Evolutionary conservation across 768 basidiomycete species (phyloP).

Genomic region (Candolleomyces efflorescens): DNA sequence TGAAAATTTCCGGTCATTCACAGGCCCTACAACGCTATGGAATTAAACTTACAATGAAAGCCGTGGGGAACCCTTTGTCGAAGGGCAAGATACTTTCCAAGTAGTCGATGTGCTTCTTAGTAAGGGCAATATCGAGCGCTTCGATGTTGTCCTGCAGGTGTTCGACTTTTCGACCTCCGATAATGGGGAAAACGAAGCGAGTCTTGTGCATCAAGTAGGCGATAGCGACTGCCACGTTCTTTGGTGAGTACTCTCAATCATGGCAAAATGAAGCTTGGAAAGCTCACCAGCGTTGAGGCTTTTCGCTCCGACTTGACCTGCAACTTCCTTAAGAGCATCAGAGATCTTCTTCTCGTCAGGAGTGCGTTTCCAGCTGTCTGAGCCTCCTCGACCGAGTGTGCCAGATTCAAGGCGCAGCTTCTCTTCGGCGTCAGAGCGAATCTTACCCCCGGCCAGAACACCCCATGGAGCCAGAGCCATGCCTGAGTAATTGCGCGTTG

Average conservation of each 20-base stretch:
- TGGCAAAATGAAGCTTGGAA: no score
- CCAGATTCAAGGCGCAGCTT: constrained; percentile 1
- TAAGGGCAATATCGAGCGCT: constrained; percentile 37
- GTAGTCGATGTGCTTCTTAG: constrained; percentile 31
- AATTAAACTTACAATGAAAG: constrained; percentile 1
- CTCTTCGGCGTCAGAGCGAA: constrained; percentile 40
- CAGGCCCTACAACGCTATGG: no score
- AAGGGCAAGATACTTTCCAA: constrained; percentile 26
- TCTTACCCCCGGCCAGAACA: constrained; percentile 34
- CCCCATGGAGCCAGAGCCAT: constrained; percentile 29
- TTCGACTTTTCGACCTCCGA: constrained; percentile 32
- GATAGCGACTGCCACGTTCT: constrained; percentile 32
- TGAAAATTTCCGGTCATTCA: no score
- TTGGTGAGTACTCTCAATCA: not conserved
- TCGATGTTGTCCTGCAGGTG: constrained; percentile 41
- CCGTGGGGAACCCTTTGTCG: constrained; percentile 6
- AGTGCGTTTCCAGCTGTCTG: constrained; percentile 6
- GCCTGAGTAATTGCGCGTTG: constrained; percentile 9
- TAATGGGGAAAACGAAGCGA: constrained; percentile 43
- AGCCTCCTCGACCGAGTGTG: no score
- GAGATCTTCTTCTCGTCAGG: constrained; percentile 2
- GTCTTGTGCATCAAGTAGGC: constrained; percentile 51
- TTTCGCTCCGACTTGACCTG: no score
- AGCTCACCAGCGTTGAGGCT: not conserved
- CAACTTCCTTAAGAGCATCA: no score